Evolutionary conservation across 371 early-diverging fungal species (phyloP).

Genomic region (Coemansia linderi): DNA sequence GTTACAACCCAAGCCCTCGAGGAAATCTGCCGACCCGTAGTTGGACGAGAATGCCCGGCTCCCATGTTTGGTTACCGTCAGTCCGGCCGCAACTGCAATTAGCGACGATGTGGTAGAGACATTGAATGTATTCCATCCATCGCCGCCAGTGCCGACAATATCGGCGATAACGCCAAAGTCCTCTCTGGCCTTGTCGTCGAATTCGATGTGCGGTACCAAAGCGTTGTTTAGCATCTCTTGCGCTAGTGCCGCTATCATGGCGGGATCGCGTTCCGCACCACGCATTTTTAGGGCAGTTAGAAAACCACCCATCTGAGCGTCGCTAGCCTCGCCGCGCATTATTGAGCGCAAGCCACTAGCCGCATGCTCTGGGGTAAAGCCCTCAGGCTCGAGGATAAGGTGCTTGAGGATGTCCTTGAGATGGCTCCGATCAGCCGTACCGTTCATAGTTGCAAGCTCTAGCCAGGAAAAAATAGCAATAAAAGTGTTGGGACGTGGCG

Average conservation of each 20-base stretch:
- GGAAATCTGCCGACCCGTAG: conserved; percentile 90
- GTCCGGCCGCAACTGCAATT: conserved; percentile 89
- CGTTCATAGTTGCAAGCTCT: conserved; percentile 4
- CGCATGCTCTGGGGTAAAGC: conserved; percentile 68
- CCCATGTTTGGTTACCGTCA: conserved; percentile 92
- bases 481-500: background rate
- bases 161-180: conserved; percentile 65
- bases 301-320: conserved; percentile 84
- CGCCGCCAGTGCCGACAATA: conserved; percentile 96
- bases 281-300: conserved; percentile 70
- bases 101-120: conserved; percentile 90
- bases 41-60: conserved; percentile 87
- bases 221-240: conserved; percentile 63
- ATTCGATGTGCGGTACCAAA: conserved; percentile 56
- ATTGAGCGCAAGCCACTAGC: conserved; percentile 66
- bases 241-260: conserved; percentile 77
- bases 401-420: conserved; percentile 58
- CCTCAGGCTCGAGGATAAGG: conserved; percentile 61
- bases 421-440: conserved; percentile 8
- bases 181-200: conserved; percentile 5
- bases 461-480: background rate
- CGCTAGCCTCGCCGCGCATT: conserved; percentile 75
- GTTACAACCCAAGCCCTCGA: conserved; percentile 79
- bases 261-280: conserved; percentile 69
- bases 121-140: conserved; percentile 94